Conservation (phyloP, 1,284 basidiomycete species). For the Fomitopsis schrenkii region DNA sequence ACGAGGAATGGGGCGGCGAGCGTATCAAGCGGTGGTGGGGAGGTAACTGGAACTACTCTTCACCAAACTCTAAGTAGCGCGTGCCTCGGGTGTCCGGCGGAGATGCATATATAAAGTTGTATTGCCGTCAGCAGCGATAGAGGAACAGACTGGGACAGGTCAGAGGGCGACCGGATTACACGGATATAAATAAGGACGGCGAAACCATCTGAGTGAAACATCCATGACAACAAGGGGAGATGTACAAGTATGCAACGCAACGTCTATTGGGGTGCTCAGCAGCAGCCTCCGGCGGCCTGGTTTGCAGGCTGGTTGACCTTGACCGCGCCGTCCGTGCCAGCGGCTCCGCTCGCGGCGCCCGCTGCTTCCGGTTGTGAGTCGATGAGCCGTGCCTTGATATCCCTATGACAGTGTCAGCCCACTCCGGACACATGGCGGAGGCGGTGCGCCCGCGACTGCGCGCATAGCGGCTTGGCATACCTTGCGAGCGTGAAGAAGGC, state of each 20-base stretch:
- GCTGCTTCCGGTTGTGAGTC: slow-evolving; percentile 84
- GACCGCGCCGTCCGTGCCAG: slow-evolving; percentile 50
- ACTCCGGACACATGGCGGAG: neutral
- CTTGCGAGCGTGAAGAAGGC: slow-evolving; percentile 97
- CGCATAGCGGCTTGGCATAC: slow-evolving; percentile 41
- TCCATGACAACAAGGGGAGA: slow-evolving; percentile 13
- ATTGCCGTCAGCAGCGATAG: neutral
- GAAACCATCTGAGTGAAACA: slow-evolving; percentile 9
- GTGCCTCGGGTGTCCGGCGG: neutral
- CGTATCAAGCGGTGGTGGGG: slow-evolving; percentile 79
- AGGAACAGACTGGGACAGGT: neutral
- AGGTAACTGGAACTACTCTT: slow-evolving; percentile 67
- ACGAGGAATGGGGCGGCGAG: slow-evolving; percentile 90
- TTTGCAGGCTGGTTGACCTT: slow-evolving; percentile 59
- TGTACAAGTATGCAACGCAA: slow-evolving; percentile 16
- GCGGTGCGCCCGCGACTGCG: neutral
- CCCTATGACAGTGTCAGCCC: slow-evolving; percentile 43
- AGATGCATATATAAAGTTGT: neutral
- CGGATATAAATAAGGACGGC: slow-evolving; percentile 8
- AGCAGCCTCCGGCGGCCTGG: slow-evolving; percentile 47
- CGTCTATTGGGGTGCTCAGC: slow-evolving; percentile 32
- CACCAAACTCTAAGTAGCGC: slow-evolving; percentile 9
- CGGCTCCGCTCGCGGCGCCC: slow-evolving; percentile 36
- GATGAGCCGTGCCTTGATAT: slow-evolving; percentile 96
- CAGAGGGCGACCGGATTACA: slow-evolving; percentile 5